phyloP scores from a whole-genome alignment of 805 yeast genomes.

The Hanseniaspora mollemarum region DNA sequence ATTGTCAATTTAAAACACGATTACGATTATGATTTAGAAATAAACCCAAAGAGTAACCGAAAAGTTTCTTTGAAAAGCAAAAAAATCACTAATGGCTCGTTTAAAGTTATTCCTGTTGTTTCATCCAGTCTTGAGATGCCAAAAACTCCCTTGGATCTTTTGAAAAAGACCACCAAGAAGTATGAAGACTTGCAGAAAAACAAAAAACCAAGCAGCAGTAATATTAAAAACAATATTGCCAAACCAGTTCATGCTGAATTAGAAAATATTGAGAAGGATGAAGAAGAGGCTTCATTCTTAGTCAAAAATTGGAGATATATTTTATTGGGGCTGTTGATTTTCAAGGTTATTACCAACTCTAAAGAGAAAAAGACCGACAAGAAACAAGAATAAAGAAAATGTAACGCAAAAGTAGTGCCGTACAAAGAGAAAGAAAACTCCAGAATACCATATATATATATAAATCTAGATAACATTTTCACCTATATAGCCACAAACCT shows the following conservation, averaged over 20 bases:
- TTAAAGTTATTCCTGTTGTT: not conserved
- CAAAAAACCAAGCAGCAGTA: not conserved
- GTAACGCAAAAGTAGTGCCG: no score
- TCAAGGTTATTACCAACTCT: not conserved
- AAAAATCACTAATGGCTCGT: not conserved
- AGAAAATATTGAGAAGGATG: conserved; percentile 12
- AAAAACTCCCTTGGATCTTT: conserved; percentile 6
- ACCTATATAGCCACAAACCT: no score
- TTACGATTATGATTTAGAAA: not conserved
- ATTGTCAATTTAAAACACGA: not conserved
- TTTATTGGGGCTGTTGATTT: conserved; percentile 11
- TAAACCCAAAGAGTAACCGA: not conserved
- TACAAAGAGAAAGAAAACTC: no score
- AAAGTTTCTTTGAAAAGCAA: not conserved
- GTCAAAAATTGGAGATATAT: conserved; percentile 17
- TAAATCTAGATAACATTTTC: no score
- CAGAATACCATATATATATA: no score
- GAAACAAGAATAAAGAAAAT: no score
- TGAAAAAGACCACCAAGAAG: conserved; percentile 13
- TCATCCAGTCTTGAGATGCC: not conserved
- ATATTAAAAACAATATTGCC: conserved; percentile 1
- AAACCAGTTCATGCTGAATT: not conserved
- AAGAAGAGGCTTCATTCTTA: conserved; percentile 11
- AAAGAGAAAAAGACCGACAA: not conserved
- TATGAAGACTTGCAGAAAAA: conserved; percentile 13